Percentiles rank a stretch among this genome's conserved stretches.
phyloP scores from a whole-genome alignment of 176 grass and related monocot species.

The Elymus sibiricus region DNA sequence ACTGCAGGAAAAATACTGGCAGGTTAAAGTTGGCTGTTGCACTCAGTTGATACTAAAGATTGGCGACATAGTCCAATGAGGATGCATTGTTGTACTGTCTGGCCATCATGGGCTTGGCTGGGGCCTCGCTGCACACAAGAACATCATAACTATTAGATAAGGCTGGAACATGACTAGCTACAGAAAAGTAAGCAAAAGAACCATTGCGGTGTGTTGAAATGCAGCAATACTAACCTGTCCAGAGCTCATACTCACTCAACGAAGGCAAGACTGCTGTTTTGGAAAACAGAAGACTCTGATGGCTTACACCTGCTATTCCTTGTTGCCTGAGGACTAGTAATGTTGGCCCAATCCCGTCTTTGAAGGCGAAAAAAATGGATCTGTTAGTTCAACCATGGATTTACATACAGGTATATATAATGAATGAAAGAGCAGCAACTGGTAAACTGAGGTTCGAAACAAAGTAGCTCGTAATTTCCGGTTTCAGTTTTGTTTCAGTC shows the following conservation, averaged over 20 bases:
- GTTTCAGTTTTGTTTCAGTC: too few species aligned
- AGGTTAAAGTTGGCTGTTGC: neutral
- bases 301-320: neutral
- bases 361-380: too few species aligned
- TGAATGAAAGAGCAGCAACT: too few species aligned
- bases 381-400: too few species aligned
- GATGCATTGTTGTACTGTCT: conserved; percentile 19
- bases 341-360: too few species aligned
- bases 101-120: conserved; percentile 15
- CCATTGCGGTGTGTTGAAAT: neutral
- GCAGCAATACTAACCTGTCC: conserved; percentile 30
- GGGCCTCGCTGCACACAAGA: conserved; percentile 26
- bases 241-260: conserved; percentile 37
- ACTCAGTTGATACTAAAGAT: neutral
- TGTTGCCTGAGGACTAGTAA: too few species aligned
- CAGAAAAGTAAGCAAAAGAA: neutral
- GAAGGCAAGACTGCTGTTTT: conserved; percentile 61
- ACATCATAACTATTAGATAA: conserved; percentile 9
- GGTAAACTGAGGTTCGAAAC: too few species aligned
- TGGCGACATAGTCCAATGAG: conserved; percentile 36
- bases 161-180: neutral
- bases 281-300: conserved; percentile 78
- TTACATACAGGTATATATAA: too few species aligned
- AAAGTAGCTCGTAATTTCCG: too few species aligned
- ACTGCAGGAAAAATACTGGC: neutral